phyloP scores from a whole-genome alignment of 2,329 filamentous ascomycete genomes.

The Scorias spongiosa region DNA sequence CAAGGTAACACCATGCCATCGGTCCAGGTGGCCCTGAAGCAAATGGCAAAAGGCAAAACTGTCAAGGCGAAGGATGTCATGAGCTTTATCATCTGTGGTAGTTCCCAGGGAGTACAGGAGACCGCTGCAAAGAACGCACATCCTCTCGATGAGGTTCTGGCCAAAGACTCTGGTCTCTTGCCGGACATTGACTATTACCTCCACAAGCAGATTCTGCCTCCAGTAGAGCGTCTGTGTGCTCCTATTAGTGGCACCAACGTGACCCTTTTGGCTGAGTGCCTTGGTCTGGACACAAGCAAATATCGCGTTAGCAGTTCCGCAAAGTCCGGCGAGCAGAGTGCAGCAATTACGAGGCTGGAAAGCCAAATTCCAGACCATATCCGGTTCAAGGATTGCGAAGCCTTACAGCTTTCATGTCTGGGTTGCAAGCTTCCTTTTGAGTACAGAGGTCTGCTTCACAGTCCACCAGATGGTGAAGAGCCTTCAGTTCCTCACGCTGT shows the following conservation, averaged over 20 bases:
- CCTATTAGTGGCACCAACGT: constrained; percentile 90
- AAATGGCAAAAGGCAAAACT: constrained; percentile 71
- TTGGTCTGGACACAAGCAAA: constrained; percentile 79
- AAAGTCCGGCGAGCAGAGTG: constrained; percentile 38
- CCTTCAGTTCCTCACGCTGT: constrained; percentile 32
- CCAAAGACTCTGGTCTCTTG: constrained; percentile 56
- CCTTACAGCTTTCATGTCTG: constrained; percentile 66
- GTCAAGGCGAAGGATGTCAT: constrained; percentile 93
- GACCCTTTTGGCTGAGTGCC: constrained; percentile 75
- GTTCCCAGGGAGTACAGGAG: constrained; percentile 46
- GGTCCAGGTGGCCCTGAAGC: constrained; percentile 83
- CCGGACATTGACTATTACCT: constrained; percentile 97
- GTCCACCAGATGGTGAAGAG: constrained; percentile 12
- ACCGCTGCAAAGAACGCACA: constrained; percentile 77
- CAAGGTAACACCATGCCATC: constrained; percentile 93
- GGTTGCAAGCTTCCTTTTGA: constrained; percentile 55
- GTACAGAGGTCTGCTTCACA: constrained; percentile 58
- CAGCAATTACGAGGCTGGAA: constrained; percentile 77
- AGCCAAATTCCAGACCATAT: constrained; percentile 85
- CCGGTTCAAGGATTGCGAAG: constrained; percentile 68
- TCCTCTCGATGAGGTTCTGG: constrained; percentile 69
- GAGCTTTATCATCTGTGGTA: constrained; percentile 77
- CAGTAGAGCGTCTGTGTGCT: constrained; percentile 91
- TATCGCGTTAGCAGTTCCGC: constrained; percentile 56
- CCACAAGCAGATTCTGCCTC: constrained; percentile 94